These are phyloP conservation scores for Pelargonium citronellum DNA, from an alignment of 441 rosid species.

Conservation along the genomic window DNA sequence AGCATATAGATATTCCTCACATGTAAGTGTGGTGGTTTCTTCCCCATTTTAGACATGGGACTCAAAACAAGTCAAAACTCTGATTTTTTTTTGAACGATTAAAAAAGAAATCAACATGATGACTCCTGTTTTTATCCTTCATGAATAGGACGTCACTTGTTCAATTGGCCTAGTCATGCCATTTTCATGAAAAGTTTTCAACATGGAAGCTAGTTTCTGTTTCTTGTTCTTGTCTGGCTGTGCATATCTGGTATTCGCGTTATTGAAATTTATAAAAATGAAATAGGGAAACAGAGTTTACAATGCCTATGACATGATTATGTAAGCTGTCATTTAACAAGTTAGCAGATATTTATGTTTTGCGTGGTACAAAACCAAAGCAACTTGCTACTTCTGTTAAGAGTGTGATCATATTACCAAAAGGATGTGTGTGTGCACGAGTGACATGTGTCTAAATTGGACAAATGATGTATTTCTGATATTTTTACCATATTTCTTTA, in stretches of 20 bases:
- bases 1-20: background rate
- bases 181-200: background rate
- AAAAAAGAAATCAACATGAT: too few species aligned
- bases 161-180: background rate
- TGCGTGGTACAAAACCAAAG: background rate
- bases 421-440: background rate
- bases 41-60: background rate
- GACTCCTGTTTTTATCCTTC: background rate
- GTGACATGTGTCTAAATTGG: background rate
- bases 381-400: background rate
- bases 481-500: background rate
- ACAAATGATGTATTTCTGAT: background rate
- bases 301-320: background rate
- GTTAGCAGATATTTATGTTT: background rate
- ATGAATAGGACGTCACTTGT: background rate
- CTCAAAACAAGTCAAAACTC: background rate
- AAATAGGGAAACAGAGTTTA: background rate
- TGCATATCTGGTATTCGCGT: background rate
- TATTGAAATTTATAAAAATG: background rate
- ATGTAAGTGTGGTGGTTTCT: background rate
- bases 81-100: too few species aligned
- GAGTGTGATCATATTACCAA: background rate
- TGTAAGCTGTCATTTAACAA: background rate
- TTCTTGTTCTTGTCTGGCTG: background rate
- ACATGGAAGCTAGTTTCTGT: background rate